These are phyloP conservation scores for Glaciozyma antarctica DNA, from an alignment of 768 basidiomycete species.

Conservation along the genomic window DNA sequence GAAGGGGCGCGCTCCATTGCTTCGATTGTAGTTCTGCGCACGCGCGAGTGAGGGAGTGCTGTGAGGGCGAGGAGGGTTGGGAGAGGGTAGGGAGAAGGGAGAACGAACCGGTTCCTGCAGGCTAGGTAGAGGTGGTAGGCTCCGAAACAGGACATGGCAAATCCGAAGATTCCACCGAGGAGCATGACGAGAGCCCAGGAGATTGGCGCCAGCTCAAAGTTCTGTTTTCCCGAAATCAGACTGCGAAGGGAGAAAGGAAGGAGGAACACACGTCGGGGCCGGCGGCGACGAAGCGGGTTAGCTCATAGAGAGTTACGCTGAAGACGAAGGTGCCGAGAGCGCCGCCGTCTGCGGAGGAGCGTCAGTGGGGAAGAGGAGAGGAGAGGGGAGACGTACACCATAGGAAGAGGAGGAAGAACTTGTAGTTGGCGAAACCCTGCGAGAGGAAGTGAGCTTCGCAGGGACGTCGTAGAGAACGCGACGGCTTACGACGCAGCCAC, in stretches of 20 bases:
- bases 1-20: constrained; percentile 19
- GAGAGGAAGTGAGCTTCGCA: neutral
- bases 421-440: constrained; percentile 28
- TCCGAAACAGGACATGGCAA: constrained; percentile 10
- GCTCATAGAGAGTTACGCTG: constrained; percentile 8
- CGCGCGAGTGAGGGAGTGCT: rapidly evolving
- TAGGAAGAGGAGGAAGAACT: constrained; percentile 28
- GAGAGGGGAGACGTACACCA: neutral
- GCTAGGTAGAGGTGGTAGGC: constrained; percentile 26
- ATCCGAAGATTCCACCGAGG: constrained; percentile 23
- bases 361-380: too few species aligned
- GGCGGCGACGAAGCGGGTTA: constrained; percentile 14
- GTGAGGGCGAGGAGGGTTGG: too few species aligned
- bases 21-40: constrained; percentile 19
- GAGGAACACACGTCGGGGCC: neutral
- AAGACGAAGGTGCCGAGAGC: constrained; percentile 7
- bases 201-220: constrained; percentile 26
- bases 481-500: constrained; percentile 16
- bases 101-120: constrained; percentile 14
- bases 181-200: constrained; percentile 24
- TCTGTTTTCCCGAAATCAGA: too few species aligned
- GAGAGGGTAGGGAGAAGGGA: too few species aligned
- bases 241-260: neutral
- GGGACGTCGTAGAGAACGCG: neutral
- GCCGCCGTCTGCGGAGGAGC: constrained; percentile 11